These are phyloP conservation scores for Auricularia sp. DNA, from an alignment of 768 basidiomycete species.

Conservation along the genomic window DNA sequence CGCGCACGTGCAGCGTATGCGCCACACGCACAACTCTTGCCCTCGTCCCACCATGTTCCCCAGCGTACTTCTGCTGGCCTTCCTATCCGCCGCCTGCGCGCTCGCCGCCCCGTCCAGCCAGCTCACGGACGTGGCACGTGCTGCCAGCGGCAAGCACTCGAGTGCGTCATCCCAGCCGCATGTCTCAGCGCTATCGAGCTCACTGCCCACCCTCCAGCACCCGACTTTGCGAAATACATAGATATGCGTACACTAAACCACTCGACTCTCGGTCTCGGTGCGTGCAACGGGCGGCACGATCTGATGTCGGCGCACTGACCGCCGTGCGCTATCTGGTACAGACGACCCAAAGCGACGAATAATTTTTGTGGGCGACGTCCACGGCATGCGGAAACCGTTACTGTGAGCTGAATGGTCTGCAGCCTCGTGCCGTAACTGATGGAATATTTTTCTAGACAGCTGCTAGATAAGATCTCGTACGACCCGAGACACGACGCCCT, in stretches of 20 bases:
- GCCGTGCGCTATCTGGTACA: conserved; percentile 13
- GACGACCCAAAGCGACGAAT: conserved; percentile 45
- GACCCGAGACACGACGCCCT: conserved; percentile 52
- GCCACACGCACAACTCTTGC: background rate
- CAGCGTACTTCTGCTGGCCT: background rate
- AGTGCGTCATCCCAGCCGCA: background rate
- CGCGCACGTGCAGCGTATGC: background rate
- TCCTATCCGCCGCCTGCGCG: background rate
- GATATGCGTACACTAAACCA: conserved; percentile 10
- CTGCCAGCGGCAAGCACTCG: background rate
- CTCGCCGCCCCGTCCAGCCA: background rate
- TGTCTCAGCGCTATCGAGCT: too few relatives aligned
- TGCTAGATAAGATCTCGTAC: conserved; percentile 56
- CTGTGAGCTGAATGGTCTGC: conserved; percentile 34
- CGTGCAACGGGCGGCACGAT: background rate
- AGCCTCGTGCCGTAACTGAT: background rate
- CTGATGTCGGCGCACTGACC: background rate
- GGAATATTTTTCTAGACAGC: conserved; percentile 31
- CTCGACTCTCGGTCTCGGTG: background rate
- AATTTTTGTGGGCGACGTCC: conserved; percentile 80
- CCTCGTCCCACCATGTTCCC: background rate
- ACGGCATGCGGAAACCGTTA: conserved; percentile 65
- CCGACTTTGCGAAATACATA: conserved; percentile 23
- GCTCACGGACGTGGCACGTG: background rate
- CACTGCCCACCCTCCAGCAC: background rate